Percentiles rank a stretch among this genome's conserved stretches.
phyloP scores from a whole-genome alignment of 306 rosid species.

The Castanospermum australe region DNA sequence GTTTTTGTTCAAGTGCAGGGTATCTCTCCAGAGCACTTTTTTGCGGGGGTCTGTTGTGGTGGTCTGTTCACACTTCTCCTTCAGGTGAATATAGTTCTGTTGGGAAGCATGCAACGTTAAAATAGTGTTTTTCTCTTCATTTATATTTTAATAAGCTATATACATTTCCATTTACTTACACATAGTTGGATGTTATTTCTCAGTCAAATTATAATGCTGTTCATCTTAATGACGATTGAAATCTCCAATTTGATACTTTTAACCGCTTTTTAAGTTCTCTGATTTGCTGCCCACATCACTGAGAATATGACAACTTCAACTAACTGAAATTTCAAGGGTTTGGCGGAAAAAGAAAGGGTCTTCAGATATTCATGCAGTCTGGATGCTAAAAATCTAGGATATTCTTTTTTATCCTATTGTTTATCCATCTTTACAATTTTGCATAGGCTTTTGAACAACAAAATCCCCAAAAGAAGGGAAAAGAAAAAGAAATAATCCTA shows the following conservation, averaged over 20 bases:
- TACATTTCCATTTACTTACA: background rate
- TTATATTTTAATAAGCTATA: background rate
- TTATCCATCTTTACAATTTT: background rate
- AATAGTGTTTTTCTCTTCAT: background rate
- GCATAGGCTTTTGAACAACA: background rate
- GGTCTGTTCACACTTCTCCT: constrained; percentile 62
- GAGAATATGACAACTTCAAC: background rate
- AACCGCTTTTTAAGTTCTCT: background rate
- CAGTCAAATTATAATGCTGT: background rate
- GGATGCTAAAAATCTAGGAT: background rate
- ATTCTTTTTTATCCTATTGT: background rate
- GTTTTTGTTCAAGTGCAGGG: constrained; percentile 44
- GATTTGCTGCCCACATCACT: background rate
- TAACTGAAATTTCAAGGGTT: background rate
- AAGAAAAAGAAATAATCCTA: background rate
- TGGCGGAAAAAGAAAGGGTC: too few species aligned
- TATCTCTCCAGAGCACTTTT: constrained; percentile 55
- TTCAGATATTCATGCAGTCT: background rate
- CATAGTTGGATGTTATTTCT: background rate
- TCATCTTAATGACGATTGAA: background rate
- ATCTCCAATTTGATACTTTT: background rate
- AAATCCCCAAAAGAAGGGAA: background rate
- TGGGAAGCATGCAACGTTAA: background rate
- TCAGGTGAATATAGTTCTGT: constrained; percentile 44
- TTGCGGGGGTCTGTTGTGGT: constrained; percentile 71